A percentile compares a stretch with the other conserved stretches of the same genome.
phyloP scores from a whole-genome alignment of 2,329 filamentous ascomycete genomes.

The Elsinoe batatas region DNA sequence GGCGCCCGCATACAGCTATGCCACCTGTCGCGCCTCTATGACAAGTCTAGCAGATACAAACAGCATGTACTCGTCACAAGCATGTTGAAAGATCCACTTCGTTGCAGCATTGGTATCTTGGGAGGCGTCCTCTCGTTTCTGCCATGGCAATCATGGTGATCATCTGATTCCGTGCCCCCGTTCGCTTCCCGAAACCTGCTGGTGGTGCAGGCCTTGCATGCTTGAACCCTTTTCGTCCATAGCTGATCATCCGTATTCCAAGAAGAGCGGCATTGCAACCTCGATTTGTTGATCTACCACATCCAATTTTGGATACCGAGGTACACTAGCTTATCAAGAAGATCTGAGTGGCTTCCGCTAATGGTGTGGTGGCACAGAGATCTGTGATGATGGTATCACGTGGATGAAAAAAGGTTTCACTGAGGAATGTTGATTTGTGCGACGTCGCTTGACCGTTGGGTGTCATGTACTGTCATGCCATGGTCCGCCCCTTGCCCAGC shows the following conservation, averaged over 20 bases:
- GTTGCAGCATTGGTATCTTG: neutral
- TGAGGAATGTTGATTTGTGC: conserved; percentile 1
- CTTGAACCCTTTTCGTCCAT: neutral
- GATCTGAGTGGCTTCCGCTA: neutral
- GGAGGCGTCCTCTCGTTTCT: neutral
- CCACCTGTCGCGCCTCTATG: neutral
- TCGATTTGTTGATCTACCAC: neutral
- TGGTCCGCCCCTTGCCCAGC: neutral
- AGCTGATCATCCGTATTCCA: neutral
- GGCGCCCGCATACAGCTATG: neutral
- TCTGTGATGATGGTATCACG: conserved; percentile 19
- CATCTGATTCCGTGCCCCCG: neutral
- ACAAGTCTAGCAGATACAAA: neutral
- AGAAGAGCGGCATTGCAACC: neutral
- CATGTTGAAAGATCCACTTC: neutral
- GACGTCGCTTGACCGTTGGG: conserved; percentile 4
- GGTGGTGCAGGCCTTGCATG: conserved; percentile 5
- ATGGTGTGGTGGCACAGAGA: neutral
- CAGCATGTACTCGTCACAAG: conserved; percentile 4
- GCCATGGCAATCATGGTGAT: neutral
- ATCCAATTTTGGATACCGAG: neutral
- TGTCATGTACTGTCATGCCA: neutral
- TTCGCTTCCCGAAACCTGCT: neutral
- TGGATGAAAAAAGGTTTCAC: conserved; percentile 15
- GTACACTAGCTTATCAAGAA: neutral